phyloP scores from a whole-genome alignment of 805 yeast species.

The Pichia nanzhaoensis region DNA sequence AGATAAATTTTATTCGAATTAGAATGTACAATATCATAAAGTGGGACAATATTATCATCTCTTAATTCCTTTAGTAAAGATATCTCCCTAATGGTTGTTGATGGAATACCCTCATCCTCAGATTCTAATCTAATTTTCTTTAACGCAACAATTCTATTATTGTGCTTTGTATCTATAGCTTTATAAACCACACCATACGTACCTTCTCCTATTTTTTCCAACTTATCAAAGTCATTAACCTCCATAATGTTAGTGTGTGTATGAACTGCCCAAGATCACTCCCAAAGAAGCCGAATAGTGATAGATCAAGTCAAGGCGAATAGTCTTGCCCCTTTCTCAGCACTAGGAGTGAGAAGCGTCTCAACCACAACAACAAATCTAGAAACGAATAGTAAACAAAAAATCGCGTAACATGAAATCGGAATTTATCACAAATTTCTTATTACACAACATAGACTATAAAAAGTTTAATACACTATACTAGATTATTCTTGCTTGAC shows the following conservation, averaged over 20 bases:
- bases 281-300: too few relatives aligned
- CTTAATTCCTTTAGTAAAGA: constrained; percentile 88
- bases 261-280: too few relatives aligned
- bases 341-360: background rate
- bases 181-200: constrained; percentile 98
- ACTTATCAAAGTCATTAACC: constrained; percentile 82
- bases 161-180: constrained; percentile 82
- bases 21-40: constrained; percentile 91
- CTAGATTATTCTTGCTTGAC: constrained; percentile 11
- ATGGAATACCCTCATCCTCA: constrained; percentile 97
- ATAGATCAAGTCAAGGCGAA: too few relatives aligned
- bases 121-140: constrained; percentile 93
- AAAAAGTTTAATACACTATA: too few relatives aligned
- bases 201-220: constrained; percentile 97
- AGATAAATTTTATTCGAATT: constrained; percentile 87
- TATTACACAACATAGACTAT: too few relatives aligned
- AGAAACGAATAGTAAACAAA: too few relatives aligned
- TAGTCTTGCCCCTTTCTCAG: constrained; percentile 2
- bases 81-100: constrained; percentile 95
- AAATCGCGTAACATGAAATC: too few relatives aligned
- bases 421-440: too few relatives aligned
- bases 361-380: too few relatives aligned
- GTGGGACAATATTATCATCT: constrained; percentile 86
- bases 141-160: constrained; percentile 90
- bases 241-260: constrained; percentile 50